Evolutionary conservation across 495 filamentous ascomycete species (phyloP).

Genomic region (Annulohypoxylon maeteangense): DNA sequence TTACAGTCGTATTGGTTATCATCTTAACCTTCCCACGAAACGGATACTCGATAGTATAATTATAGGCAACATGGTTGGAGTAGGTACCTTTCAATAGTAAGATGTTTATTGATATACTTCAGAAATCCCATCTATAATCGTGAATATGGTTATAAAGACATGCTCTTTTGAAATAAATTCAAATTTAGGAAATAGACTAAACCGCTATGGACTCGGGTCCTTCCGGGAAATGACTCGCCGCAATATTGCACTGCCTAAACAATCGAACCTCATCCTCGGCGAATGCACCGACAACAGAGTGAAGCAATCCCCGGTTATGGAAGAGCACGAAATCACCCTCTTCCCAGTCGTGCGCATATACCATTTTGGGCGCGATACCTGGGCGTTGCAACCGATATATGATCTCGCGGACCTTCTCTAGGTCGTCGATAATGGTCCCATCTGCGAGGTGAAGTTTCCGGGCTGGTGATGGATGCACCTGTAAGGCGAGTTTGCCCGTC

Average conservation of each 20-base stretch:
- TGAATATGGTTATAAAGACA: not conserved
- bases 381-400: slow-evolving; percentile 76
- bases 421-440: slow-evolving; percentile 71
- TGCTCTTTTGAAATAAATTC: not conserved
- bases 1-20: not conserved
- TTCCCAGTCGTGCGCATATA: slow-evolving; percentile 80
- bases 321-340: slow-evolving; percentile 79
- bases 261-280: slow-evolving; percentile 73
- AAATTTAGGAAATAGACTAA: not conserved
- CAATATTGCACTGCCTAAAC: slow-evolving; percentile 81
- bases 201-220: slow-evolving; percentile 48
- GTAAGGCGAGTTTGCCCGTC: slow-evolving; percentile 72
- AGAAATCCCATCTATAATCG: not conserved
- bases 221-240: slow-evolving; percentile 64
- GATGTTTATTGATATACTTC: not conserved
- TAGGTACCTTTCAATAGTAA: not conserved
- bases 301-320: slow-evolving; percentile 76
- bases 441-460: slow-evolving; percentile 70
- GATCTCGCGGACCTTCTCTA: slow-evolving; percentile 71
- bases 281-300: slow-evolving; percentile 79
- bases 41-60: too few relatives aligned
- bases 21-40: not conserved
- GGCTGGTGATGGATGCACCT: slow-evolving; percentile 75
- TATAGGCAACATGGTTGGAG: too few relatives aligned
- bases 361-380: slow-evolving; percentile 71